phyloP scores from a whole-genome alignment of 129 eudicot genomes.

The Pulicaria dysenterica region DNA sequence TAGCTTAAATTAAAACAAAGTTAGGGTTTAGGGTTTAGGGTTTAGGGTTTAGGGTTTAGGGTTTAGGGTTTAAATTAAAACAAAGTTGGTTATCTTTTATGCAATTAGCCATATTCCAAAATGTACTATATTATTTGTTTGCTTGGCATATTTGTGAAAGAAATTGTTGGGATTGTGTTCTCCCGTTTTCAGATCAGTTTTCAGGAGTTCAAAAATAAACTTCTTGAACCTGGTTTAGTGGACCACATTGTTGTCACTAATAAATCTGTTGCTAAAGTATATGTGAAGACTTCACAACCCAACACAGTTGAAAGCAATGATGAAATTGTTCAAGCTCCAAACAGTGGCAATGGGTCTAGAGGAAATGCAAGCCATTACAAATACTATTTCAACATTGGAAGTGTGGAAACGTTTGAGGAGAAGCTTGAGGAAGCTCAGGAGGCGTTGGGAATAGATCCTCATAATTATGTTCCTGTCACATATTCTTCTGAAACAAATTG shows the following conservation, averaged over 20 bases:
- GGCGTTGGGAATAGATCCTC: conserved; percentile 64
- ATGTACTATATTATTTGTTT: background rate
- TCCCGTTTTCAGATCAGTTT: conserved; percentile 65
- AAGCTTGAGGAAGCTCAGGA: conserved; percentile 84
- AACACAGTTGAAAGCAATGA: conserved; percentile 22
- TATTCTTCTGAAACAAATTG: conserved; percentile 57
- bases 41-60: too few relatives aligned
- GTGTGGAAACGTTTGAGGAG: conserved; percentile 73
- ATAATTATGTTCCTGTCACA: conserved; percentile 64
- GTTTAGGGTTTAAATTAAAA: too few relatives aligned
- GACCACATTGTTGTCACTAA: conserved; percentile 66
- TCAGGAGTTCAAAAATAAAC: conserved; percentile 77
- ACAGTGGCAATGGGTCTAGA: conserved; percentile 27
- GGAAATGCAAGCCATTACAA: conserved; percentile 40
- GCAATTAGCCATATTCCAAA: background rate
- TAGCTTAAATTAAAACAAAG: background rate
- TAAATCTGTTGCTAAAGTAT: conserved; percentile 67
- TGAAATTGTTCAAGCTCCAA: conserved; percentile 38
- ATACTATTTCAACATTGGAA: conserved; percentile 63
- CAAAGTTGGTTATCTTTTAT: conserved; percentile 10
- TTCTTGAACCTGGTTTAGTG: conserved; percentile 81
- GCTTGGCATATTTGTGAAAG: background rate
- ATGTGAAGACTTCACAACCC: conserved; percentile 45
- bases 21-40: too few relatives aligned
- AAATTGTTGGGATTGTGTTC: conserved; percentile 8